Conservation (phyloP, 495 filamentous ascomycete genomes). For the Penicillium cataractarum region DNA sequence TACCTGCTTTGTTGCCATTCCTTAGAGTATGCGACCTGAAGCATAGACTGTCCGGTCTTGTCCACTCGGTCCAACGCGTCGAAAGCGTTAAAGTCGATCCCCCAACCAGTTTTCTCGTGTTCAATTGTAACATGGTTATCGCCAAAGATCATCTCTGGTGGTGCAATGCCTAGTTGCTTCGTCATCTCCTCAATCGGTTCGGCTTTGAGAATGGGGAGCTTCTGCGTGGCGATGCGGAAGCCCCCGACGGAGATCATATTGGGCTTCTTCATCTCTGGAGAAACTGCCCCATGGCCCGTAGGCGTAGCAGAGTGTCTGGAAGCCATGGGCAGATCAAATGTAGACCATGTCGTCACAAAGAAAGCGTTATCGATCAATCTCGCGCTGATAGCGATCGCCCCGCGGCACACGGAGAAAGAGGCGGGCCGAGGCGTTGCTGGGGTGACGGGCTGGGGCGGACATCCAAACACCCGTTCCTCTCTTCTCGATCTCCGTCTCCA, state of each 20-base stretch:
- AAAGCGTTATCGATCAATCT: constrained; percentile 17
- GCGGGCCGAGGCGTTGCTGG: constrained; percentile 46
- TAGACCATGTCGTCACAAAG: constrained; percentile 20
- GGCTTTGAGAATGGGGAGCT: constrained; percentile 89
- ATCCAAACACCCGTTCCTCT: constrained; percentile 38
- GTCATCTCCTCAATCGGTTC: constrained; percentile 88
- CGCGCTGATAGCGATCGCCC: constrained; percentile 34
- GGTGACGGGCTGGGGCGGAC: constrained; percentile 31
- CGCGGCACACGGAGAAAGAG: constrained; percentile 45
- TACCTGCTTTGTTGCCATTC: constrained; percentile 86
- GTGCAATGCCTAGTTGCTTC: constrained; percentile 73
- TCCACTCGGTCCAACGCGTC: constrained; percentile 89
- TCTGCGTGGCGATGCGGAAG: constrained; percentile 76
- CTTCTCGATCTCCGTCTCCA: constrained; percentile 23
- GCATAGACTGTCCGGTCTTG: constrained; percentile 87
- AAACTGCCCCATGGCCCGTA: constrained; percentile 28
- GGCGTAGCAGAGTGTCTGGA: constrained; percentile 11
- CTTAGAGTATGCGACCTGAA: constrained; percentile 88
- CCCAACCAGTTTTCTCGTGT: constrained; percentile 71
- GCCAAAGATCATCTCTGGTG: constrained; percentile 99
- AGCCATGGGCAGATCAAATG: constrained; percentile 15
- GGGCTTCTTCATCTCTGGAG: constrained; percentile 34
- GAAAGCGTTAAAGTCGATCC: constrained; percentile 77
- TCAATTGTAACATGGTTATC: constrained; percentile 81
- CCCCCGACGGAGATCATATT: constrained; percentile 53